Conservation (phyloP, 2,329 filamentous ascomycete species). For the Hypoxylon sp. region DNA sequence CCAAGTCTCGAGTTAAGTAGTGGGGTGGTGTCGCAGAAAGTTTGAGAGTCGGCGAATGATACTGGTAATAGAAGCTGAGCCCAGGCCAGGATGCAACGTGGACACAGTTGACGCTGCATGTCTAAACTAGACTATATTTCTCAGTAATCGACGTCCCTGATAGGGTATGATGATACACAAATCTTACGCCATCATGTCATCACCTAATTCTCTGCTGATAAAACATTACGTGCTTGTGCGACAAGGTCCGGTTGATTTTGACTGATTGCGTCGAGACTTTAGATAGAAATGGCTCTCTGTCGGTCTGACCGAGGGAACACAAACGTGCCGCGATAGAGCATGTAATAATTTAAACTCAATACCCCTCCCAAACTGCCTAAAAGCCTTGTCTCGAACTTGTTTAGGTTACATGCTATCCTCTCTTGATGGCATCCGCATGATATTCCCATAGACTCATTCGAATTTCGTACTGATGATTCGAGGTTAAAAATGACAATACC, state of each 20-base stretch:
- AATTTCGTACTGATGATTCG: slow-evolving; percentile 31
- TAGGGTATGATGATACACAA: slow-evolving; percentile 42
- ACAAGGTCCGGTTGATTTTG: slow-evolving; percentile 24
- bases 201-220: slow-evolving; percentile 40
- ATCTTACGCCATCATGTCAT: slow-evolving; percentile 48
- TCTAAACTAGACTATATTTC: slow-evolving; percentile 40
- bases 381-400: slow-evolving; percentile 22
- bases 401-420: slow-evolving; percentile 7
- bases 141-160: slow-evolving; percentile 40
- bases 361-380: slow-evolving; percentile 41
- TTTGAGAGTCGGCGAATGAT: slow-evolving; percentile 37
- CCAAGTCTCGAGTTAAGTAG: slow-evolving; percentile 39
- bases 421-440: slow-evolving; percentile 11
- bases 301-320: slow-evolving; percentile 36
- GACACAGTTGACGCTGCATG: slow-evolving; percentile 41
- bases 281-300: slow-evolving; percentile 14
- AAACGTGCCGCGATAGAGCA: slow-evolving; percentile 27
- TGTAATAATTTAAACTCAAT: slow-evolving; percentile 40
- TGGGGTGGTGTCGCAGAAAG: slow-evolving; percentile 35
- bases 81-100: slow-evolving; percentile 42
- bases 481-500: slow-evolving; percentile 12
- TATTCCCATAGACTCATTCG: slow-evolving; percentile 8
- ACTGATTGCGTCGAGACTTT: slow-evolving; percentile 19
- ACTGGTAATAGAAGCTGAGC: slow-evolving; percentile 25
- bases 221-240: slow-evolving; percentile 42